Percentiles rank a stretch among this genome's conserved stretches.
Conservation (phyloP, 306 rosid genomes). For the Cotoneaster glaucophyllus region DNA sequence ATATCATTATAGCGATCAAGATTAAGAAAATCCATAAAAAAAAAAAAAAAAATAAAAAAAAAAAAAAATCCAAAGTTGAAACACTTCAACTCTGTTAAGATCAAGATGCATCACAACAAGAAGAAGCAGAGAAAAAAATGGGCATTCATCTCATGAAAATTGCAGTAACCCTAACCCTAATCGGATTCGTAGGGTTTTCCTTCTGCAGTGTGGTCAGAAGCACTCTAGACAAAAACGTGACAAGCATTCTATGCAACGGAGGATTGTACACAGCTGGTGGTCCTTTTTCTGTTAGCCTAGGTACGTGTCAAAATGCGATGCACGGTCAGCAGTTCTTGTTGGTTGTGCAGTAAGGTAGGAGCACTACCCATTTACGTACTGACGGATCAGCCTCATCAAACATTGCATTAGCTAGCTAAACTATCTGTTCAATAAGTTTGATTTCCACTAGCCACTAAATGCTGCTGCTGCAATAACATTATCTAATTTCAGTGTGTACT, state of each 20-base stretch:
- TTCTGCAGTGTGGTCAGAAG: constrained; percentile 11
- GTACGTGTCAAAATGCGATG: constrained; percentile 38
- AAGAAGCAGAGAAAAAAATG: constrained; percentile 23
- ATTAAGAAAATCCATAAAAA: neutral
- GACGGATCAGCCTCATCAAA: neutral
- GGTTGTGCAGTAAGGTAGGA: constrained; percentile 67
- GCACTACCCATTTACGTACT: constrained; percentile 68
- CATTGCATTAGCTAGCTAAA: neutral
- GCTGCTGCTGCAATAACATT: neutral
- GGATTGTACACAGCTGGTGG: constrained; percentile 45
- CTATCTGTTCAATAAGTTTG: neutral
- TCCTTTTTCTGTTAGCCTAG: constrained; percentile 43
- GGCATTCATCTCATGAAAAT: constrained; percentile 14
- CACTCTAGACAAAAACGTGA: constrained; percentile 37
- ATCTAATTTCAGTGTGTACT: neutral
- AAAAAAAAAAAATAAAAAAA: too few species aligned
- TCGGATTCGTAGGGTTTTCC: constrained; percentile 14
- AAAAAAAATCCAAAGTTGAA: neutral
- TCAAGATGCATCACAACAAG: neutral
- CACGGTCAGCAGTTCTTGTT: constrained; percentile 53
- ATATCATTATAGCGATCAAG: neutral
- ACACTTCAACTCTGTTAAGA: neutral
- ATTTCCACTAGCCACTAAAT: constrained; percentile 5
- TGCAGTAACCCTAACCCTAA: constrained; percentile 4
- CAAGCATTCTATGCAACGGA: constrained; percentile 44